phyloP scores from a whole-genome alignment of 108 stramenopile species.

The Skeletonema costatum region DNA sequence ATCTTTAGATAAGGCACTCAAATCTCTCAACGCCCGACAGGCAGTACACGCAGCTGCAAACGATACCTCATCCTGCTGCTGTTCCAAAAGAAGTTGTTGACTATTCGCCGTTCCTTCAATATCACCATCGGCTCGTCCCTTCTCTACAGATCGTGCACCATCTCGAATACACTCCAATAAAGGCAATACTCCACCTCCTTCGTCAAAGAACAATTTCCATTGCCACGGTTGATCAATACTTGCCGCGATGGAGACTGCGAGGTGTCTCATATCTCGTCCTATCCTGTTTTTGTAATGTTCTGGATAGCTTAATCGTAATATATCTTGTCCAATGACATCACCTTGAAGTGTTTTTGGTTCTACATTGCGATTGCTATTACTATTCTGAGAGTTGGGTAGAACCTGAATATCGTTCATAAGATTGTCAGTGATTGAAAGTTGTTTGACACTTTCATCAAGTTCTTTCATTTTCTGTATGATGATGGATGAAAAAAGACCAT shows the following conservation, averaged over 20 bases:
- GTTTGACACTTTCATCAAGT: conserved; percentile 34
- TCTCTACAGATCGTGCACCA: conserved; percentile 49
- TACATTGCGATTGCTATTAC: not conserved
- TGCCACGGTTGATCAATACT: conserved; percentile 63
- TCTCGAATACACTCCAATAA: conserved; percentile 80
- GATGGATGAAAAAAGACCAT: not conserved
- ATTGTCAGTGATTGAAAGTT: conserved; percentile 6
- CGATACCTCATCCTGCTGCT: conserved; percentile 48
- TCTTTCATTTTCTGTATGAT: conserved; percentile 33
- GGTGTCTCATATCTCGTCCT: conserved; percentile 65
- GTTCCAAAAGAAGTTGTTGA: conserved; percentile 22
- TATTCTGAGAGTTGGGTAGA: conserved; percentile 2
- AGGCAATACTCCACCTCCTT: conserved; percentile 71
- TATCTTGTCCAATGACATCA: conserved; percentile 7
- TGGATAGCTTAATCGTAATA: conserved; percentile 43
- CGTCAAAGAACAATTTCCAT: conserved; percentile 67
- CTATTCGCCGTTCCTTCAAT: conserved; percentile 29
- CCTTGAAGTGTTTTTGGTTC: not conserved
- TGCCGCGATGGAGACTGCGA: conserved; percentile 68
- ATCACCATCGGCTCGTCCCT: conserved; percentile 32
- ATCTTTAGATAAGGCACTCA: conserved; percentile 72
- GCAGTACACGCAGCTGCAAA: conserved; percentile 76
- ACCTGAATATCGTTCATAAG: conserved; percentile 25
- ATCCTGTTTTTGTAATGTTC: conserved; percentile 71
- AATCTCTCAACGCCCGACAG: conserved; percentile 72